Conservation (phyloP, 2,329 filamentous ascomycete species). For the Pleurostoma richardsiae region DNA sequence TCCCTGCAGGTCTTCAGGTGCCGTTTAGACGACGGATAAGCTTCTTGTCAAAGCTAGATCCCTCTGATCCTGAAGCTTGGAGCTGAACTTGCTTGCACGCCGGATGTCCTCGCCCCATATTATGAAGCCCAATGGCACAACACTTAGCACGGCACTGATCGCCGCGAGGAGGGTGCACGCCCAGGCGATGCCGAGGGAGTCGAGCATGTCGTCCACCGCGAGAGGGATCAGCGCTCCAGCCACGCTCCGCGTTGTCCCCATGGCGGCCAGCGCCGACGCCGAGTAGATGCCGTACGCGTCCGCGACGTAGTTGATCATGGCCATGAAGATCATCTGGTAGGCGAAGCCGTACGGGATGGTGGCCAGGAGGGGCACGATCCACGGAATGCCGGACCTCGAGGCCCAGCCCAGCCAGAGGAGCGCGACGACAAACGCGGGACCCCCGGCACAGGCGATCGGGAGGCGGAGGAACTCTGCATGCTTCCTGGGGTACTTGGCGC, state of each 20-base stretch:
- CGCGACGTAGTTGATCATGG: conserved; percentile 18
- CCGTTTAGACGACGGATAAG: conserved; percentile 12
- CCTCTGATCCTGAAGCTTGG: conserved; percentile 31
- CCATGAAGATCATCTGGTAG: conserved; percentile 19
- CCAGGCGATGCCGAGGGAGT: conserved; percentile 18
- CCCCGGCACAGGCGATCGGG: conserved; percentile 18
- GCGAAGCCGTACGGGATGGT: conserved; percentile 19
- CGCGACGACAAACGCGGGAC: conserved; percentile 16
- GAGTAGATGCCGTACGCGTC: conserved; percentile 20
- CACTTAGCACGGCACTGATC: conserved; percentile 35
- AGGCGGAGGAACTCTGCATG: conserved; percentile 19
- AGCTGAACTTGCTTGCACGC: conserved; percentile 40
- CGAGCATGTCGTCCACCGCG: conserved; percentile 17
- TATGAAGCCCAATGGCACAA: conserved; percentile 47
- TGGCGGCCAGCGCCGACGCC: conserved; percentile 18
- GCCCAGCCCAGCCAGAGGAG: conserved; percentile 22
- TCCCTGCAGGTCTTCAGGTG: neutral
- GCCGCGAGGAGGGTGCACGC: conserved; percentile 44
- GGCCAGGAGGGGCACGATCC: conserved; percentile 17
- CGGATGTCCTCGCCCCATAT: conserved; percentile 35
- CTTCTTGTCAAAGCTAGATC: conserved; percentile 13
- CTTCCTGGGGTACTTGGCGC: conserved; percentile 13
- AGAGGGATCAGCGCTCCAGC: conserved; percentile 17
- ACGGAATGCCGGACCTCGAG: conserved; percentile 14
- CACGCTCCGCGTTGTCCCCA: conserved; percentile 16